A percentile compares a stretch with the other conserved stretches of the same genome.
These are phyloP conservation scores for Penicillium sp. DNA, from an alignment of 2,329 filamentous ascomycete species.

Conservation along the genomic window DNA sequence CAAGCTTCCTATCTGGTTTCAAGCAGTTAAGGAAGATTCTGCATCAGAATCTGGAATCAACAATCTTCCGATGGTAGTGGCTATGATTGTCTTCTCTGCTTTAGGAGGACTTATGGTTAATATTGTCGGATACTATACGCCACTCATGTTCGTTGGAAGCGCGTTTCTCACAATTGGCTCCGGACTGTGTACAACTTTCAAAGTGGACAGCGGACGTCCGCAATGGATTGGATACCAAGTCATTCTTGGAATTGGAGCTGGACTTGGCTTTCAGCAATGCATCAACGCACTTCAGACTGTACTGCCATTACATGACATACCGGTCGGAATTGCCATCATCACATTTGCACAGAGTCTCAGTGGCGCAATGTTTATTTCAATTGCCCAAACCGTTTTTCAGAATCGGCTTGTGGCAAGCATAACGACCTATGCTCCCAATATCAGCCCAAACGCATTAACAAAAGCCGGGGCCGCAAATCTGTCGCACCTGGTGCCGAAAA, in stretches of 20 bases:
- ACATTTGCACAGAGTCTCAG: conserved; percentile 34
- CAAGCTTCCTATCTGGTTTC: conserved; percentile 40
- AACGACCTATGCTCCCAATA: conserved; percentile 15
- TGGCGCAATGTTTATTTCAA: conserved; percentile 32
- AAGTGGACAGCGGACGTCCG: conserved; percentile 20
- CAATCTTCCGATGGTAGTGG: conserved; percentile 31
- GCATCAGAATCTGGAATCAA: conserved; percentile 33
- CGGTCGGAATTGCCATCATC: conserved; percentile 30
- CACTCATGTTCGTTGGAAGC: conserved; percentile 29
- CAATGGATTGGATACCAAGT: conserved; percentile 36
- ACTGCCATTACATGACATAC: conserved; percentile 27
- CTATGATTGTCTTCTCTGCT: conserved; percentile 27
- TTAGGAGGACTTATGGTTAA: conserved; percentile 27
- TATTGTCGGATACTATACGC: conserved; percentile 34
- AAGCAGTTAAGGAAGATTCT: conserved; percentile 30
- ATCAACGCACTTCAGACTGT: conserved; percentile 31
- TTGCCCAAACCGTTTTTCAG: conserved; percentile 34
- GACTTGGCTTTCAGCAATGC: conserved; percentile 31
- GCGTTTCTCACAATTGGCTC: conserved; percentile 28
- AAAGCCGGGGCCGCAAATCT: conserved; percentile 33
- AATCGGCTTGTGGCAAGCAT: conserved; percentile 28
- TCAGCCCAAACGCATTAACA: conserved; percentile 24
- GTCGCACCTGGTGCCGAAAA: conserved; percentile 20
- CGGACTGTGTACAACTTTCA: conserved; percentile 31
- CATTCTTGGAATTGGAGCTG: conserved; percentile 30